A percentile compares a stretch with the other conserved stretches of the same genome.
Evolutionary conservation across 78 protist genomes (phyloP).

Genomic region (Corallochytrium limacisporum): DNA sequence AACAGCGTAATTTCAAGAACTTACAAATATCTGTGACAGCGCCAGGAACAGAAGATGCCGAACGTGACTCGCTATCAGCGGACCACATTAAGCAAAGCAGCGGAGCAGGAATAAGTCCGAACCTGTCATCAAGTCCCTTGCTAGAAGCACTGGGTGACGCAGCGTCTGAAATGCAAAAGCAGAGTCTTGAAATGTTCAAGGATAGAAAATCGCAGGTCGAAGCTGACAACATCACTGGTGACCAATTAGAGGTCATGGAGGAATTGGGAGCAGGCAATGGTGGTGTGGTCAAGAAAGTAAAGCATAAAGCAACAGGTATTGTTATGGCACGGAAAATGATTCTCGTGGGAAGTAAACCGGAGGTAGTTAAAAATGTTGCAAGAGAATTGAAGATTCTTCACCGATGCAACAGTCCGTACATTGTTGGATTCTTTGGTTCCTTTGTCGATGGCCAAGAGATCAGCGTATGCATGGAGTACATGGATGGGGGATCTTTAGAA

Average conservation of each 20-base stretch:
- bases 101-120: too few relatives aligned
- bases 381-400: background rate
- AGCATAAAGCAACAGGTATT: background rate
- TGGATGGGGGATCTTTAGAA: slow-evolving; percentile 51
- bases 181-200: too few relatives aligned
- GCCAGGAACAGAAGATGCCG: too few relatives aligned
- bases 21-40: too few relatives aligned
- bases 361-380: background rate
- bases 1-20: too few relatives aligned
- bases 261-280: background rate
- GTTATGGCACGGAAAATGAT: slow-evolving; percentile 14
- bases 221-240: too few relatives aligned
- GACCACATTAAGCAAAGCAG: too few relatives aligned
- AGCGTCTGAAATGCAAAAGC: too few relatives aligned
- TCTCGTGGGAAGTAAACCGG: background rate
- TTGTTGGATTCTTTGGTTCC: slow-evolving; percentile 35
- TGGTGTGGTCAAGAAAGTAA: background rate
- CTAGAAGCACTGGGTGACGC: too few relatives aligned
- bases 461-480: slow-evolving; percentile 42
- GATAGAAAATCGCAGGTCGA: too few relatives aligned
- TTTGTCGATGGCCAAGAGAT: slow-evolving; percentile 17
- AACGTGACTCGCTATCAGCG: too few relatives aligned
- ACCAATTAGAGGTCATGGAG: background rate
- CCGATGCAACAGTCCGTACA: slow-evolving; percentile 1
- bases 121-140: too few relatives aligned